Percentiles rank a stretch among this genome's conserved stretches.
phyloP scores from a whole-genome alignment of 768 basidiomycete species.

The Lentinula sp. region DNA sequence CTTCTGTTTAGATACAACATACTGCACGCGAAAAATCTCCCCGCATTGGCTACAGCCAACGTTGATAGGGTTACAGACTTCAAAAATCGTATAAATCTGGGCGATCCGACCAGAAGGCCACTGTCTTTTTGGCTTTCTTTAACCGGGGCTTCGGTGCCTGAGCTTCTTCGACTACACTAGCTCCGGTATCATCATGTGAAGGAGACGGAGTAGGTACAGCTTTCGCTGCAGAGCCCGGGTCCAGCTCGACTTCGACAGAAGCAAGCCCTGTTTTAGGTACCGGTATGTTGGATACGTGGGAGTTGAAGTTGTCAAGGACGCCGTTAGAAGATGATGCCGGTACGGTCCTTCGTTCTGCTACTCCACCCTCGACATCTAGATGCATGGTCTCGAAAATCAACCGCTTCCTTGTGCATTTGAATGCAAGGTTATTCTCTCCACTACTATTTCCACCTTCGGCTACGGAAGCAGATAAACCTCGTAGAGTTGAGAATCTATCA shows the following conservation, averaged over 20 bases:
- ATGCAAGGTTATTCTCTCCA: slow-evolving; percentile 96
- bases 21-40: too few relatives aligned
- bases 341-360: slow-evolving; percentile 66
- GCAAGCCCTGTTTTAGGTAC: slow-evolving; percentile 20
- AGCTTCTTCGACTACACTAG: neutral
- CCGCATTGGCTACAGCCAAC: too few relatives aligned
- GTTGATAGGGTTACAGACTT: slow-evolving; percentile 10
- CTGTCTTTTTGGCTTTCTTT: slow-evolving; percentile 58
- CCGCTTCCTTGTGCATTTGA: slow-evolving; percentile 85
- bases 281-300: neutral
- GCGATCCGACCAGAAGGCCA: slow-evolving; percentile 60
- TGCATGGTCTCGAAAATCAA: slow-evolving; percentile 90
- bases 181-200: neutral
- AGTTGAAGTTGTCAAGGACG: slow-evolving; percentile 10
- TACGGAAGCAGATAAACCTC: slow-evolving; percentile 63
- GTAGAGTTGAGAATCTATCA: slow-evolving; percentile 75
- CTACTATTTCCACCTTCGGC: slow-evolving; percentile 45
- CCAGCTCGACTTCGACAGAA: slow-evolving; percentile 36
- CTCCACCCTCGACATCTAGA: slow-evolving; percentile 81
- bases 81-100: slow-evolving; percentile 75
- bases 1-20: too few relatives aligned
- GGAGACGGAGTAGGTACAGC: neutral
- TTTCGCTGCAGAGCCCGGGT: neutral
- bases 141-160: slow-evolving; percentile 14
- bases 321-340: slow-evolving; percentile 27